phyloP scores from a whole-genome alignment of 768 basidiomycete species.

The Termitomyces sp. region DNA sequence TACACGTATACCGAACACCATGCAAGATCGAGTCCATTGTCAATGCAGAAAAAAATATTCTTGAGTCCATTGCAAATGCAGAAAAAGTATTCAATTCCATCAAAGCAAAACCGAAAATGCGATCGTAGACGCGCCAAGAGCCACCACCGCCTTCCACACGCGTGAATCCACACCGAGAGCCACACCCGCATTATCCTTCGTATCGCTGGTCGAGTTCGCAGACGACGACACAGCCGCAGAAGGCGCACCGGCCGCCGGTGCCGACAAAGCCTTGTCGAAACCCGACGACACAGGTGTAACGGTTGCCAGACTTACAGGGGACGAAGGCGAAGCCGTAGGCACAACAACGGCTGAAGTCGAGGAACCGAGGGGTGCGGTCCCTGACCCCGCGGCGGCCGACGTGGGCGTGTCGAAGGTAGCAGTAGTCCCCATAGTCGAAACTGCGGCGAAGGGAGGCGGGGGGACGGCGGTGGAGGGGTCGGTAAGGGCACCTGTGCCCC shows the following conservation, averaged over 20 bases:
- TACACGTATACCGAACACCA: background rate
- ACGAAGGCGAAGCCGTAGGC: background rate
- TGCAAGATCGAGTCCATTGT: background rate
- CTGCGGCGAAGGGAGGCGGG: constrained; percentile 20
- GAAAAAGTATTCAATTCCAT: background rate
- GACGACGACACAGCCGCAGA: background rate
- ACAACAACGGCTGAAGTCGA: background rate
- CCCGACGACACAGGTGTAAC: background rate
- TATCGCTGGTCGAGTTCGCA: constrained; percentile 9
- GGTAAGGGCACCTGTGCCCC: constrained; percentile 59
- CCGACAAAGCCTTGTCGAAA: background rate
- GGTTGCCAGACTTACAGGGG: background rate
- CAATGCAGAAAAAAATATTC: background rate
- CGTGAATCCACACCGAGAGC: constrained; percentile 10
- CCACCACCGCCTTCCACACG: constrained; percentile 16
- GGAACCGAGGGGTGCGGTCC: background rate
- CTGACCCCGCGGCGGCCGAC: background rate
- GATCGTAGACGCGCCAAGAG: constrained; percentile 11
- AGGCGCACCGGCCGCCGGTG: background rate
- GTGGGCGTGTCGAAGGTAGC: background rate
- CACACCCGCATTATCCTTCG: constrained; percentile 13
- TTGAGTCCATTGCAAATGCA: background rate
- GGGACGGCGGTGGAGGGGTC: constrained; percentile 34
- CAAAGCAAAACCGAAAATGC: constrained; percentile 13
- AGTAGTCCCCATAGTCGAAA: no score